Percentiles rank a stretch among this genome's conserved stretches.
These are phyloP conservation scores for Blastocystis sp. DNA, from an alignment of 352 stramenopile genomes.

Conservation along the genomic window DNA sequence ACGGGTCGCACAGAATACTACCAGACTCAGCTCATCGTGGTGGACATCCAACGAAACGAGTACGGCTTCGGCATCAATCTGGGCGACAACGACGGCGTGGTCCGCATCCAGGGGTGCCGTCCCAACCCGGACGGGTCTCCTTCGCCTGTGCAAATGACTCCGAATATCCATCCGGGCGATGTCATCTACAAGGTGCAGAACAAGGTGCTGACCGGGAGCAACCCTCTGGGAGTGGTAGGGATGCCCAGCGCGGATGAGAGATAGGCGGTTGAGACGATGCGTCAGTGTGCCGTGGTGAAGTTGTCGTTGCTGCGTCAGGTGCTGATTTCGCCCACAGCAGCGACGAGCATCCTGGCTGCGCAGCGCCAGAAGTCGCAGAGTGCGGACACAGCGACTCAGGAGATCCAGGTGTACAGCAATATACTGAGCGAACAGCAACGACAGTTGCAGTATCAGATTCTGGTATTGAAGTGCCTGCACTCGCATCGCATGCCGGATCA, in stretches of 20 bases:
- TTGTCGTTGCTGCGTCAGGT: slow-evolving; percentile 16
- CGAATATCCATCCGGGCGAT: neutral
- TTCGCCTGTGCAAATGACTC: slow-evolving; percentile 8
- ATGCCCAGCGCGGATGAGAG: neutral
- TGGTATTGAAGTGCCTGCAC: slow-evolving; percentile 32
- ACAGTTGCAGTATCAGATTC: slow-evolving; percentile 52
- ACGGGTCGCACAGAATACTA: slow-evolving; percentile 16
- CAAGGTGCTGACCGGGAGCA: neutral
- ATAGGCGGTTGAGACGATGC: slow-evolving; percentile 53
- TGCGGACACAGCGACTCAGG: neutral
- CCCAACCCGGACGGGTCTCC: slow-evolving; percentile 1
- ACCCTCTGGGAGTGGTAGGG: slow-evolving; percentile 20
- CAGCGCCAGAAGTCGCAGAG: neutral
- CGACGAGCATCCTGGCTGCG: neutral
- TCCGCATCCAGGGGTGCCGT: slow-evolving; percentile 38
- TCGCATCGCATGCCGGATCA: slow-evolving; percentile 15
- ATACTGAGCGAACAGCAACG: neutral
- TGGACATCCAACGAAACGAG: slow-evolving; percentile 14
- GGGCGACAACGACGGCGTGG: slow-evolving; percentile 21
- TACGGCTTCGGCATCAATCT: slow-evolving; percentile 55
- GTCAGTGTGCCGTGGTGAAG: neutral
- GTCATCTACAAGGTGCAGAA: slow-evolving; percentile 55
- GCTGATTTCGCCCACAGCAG: neutral
- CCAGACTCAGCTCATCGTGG: slow-evolving; percentile 9
- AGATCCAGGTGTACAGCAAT: slow-evolving; percentile 40